phyloP scores from a whole-genome alignment of 345 rosid species.

The Lumnitzera littorea region DNA sequence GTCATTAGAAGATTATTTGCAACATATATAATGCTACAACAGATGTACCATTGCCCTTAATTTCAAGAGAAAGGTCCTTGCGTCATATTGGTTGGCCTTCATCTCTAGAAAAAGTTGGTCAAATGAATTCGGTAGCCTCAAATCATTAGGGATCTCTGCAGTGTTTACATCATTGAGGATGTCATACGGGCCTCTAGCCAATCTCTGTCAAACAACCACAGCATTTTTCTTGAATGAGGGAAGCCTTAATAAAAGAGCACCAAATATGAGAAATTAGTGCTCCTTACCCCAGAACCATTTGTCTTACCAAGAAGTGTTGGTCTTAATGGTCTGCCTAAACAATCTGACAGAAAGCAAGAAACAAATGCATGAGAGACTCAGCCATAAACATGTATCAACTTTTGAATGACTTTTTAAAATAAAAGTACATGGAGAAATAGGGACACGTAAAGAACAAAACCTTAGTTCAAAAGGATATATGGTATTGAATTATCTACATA shows the following conservation, averaged over 20 bases:
- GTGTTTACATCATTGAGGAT: constrained; percentile 74
- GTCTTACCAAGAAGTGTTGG: constrained; percentile 85
- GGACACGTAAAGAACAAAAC: too few relatives aligned
- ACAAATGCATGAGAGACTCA: constrained; percentile 12
- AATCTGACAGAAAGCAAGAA: constrained; percentile 47
- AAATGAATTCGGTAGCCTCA: constrained; percentile 89
- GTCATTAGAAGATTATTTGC: too few relatives aligned
- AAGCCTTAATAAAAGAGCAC: too few relatives aligned
- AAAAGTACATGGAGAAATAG: neutral
- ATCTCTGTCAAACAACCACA: constrained; percentile 48
- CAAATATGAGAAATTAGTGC: constrained; percentile 1
- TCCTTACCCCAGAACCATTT: constrained; percentile 90
- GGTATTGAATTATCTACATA: too few relatives aligned
- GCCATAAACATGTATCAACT: neutral
- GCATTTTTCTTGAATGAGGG: too few relatives aligned
- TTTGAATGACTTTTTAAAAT: neutral
- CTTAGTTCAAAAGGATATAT: too few relatives aligned
- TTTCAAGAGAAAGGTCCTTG: constrained; percentile 68
- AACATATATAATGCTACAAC: too few relatives aligned
- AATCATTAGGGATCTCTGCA: constrained; percentile 75
- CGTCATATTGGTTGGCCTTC: constrained; percentile 83
- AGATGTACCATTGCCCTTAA: constrained; percentile 80
- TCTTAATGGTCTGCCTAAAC: constrained; percentile 98
- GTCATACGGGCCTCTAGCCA: constrained; percentile 76
- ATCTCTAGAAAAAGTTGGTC: constrained; percentile 78